phyloP scores from a whole-genome alignment of 2,329 filamentous ascomycete genomes.

The Geosmithia flava region DNA sequence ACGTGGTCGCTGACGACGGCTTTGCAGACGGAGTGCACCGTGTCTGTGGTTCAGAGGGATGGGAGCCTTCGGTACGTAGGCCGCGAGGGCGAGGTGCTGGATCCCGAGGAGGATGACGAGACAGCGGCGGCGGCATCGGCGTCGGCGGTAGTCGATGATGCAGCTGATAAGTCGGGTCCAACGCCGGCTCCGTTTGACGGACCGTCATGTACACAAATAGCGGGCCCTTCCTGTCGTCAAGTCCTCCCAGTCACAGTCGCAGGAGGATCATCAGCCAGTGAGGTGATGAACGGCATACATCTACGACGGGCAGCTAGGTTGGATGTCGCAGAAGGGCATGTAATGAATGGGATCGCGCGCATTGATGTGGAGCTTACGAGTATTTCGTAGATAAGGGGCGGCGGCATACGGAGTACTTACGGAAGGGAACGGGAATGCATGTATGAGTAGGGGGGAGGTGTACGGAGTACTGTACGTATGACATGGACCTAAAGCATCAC shows the following conservation, averaged over 20 bases:
- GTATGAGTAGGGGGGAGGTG: too few relatives aligned
- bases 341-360: slow-evolving; percentile 20
- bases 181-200: neutral
- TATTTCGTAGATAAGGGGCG: slow-evolving; percentile 5
- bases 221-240: neutral
- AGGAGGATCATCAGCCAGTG: neutral
- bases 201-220: neutral
- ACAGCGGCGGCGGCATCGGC: slow-evolving; percentile 1
- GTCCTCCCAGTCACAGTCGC: neutral
- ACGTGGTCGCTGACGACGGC: slow-evolving; percentile 16
- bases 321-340: slow-evolving; percentile 10
- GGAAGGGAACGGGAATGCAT: too few relatives aligned
- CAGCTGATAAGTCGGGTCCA: neutral
- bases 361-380: slow-evolving; percentile 26
- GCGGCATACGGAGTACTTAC: neutral
- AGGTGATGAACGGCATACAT: neutral
- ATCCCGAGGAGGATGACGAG: slow-evolving; percentile 3
- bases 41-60: slow-evolving; percentile 13
- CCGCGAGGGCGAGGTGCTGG: slow-evolving; percentile 17
- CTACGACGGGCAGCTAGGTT: neutral
- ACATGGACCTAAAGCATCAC: too few relatives aligned
- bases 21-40: slow-evolving; percentile 5
- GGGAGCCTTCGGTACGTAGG: slow-evolving; percentile 19
- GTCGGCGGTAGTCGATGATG: slow-evolving; percentile 3
- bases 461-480: too few relatives aligned